Conservation (phyloP, 352 stramenopile species). For the Phytophthora hybrid region DNA sequence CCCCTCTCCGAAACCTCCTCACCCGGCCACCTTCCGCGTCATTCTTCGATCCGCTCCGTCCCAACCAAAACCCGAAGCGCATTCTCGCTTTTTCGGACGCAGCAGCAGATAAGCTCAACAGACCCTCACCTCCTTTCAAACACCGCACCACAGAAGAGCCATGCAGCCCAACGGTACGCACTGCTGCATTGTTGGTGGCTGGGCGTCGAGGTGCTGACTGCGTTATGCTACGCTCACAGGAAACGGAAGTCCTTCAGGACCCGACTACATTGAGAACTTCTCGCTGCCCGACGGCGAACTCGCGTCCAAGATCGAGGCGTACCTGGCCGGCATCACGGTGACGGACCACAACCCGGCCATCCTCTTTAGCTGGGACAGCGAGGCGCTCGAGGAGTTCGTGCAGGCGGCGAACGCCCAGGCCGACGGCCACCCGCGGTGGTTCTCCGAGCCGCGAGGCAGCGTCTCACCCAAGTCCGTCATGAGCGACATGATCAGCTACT, state of each 20-base stretch:
- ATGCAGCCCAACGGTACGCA: constrained; percentile 49
- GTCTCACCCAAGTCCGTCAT: constrained; percentile 46
- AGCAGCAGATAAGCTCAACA: background rate
- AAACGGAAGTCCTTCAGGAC: constrained; percentile 37
- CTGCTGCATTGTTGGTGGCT: background rate
- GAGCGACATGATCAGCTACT: constrained; percentile 47
- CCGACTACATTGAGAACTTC: constrained; percentile 34
- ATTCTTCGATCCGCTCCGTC: constrained; percentile 39
- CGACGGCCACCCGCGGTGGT: constrained; percentile 44
- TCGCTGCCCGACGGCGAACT: constrained; percentile 35
- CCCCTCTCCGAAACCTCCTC: constrained; percentile 41
- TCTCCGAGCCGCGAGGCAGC: constrained; percentile 45
- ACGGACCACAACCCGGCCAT: constrained; percentile 54
- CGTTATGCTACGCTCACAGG: constrained; percentile 12
- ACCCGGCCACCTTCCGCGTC: constrained; percentile 26
- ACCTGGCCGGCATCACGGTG: constrained; percentile 42
- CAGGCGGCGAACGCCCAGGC: constrained; percentile 40
- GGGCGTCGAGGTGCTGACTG: constrained; percentile 13
- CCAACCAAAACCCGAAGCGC: constrained; percentile 17
- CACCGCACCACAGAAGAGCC: constrained; percentile 7
- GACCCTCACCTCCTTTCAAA: background rate
- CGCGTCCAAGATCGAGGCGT: constrained; percentile 44
- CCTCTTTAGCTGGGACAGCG: constrained; percentile 47
- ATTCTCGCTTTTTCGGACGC: constrained; percentile 29
- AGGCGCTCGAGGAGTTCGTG: constrained; percentile 49